Evolutionary conservation across 257 asterid species (phyloP), one percentile per base, ranked within the genome.

Genomic region (Echium plantagineum): DNA sequence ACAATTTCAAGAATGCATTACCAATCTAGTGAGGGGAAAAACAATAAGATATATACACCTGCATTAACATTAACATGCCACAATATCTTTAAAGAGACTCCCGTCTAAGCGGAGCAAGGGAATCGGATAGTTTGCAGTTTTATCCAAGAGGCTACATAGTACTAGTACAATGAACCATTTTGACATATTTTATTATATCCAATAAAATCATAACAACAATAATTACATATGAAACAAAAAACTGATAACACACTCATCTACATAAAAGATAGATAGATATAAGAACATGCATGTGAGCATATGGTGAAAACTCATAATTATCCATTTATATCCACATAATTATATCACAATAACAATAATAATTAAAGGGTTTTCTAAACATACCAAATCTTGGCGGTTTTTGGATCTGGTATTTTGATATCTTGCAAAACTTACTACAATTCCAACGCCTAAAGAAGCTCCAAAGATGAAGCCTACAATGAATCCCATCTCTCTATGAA

Each of bases 371-470:
- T 6, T 54, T 0, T 49, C 20, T 59, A 61, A 8, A 51, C 30
- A 30, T 69, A 80, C 98, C 96, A 93, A 83, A 79, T 82, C 87
- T 61, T 47, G 63, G 52, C 97, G 95, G 7, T 28, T 58, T 31
- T 60, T 85, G 84, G 99, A 93, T 93, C 96, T 81, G 74, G 31
- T 68, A 60, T 67, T 80, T 65, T 81, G 91, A 76, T 58, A 78
- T 5, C 94, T 80, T 54, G 94, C 94, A 62, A 93, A 86, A 24
- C 74, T 77, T 35, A 89, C 81, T 55, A 93, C 75, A 66, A 89
- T 66, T 52, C 80, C 86, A 53, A 93, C 35, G 32, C 97, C 99
- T 4, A 82, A 19, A 17, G 82, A 83, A 53, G 83, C 77, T 64
- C 97, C 99, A 24, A 89, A 26, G 49, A 85, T 15, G 61, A 69